These are phyloP conservation scores for Botryotinia narcissicola DNA, from an alignment of 2,329 filamentous ascomycete species.

Conservation along the genomic window DNA sequence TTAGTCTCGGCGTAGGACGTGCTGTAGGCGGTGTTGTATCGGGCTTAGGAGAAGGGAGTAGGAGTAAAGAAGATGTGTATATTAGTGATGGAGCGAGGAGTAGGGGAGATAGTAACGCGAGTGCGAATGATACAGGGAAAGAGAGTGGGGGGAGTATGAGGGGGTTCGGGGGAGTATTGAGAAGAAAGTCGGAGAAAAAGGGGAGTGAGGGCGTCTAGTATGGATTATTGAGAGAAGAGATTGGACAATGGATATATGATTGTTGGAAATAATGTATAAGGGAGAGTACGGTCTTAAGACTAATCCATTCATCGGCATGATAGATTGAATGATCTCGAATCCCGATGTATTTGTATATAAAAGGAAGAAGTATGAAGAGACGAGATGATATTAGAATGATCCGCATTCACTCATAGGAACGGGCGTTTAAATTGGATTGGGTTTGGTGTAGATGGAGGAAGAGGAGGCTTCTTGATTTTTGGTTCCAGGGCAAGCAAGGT, in stretches of 20 bases:
- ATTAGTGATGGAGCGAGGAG: not conserved
- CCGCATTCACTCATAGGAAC: too few relatives aligned
- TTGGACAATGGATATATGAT: not conserved
- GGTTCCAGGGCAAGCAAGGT: not conserved
- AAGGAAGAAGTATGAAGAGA: not conserved
- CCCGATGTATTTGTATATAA: not conserved
- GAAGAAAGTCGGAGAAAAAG: slow-evolving; percentile 1
- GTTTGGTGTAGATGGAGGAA: not conserved
- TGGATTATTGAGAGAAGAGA: not conserved
- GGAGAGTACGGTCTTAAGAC: not conserved
- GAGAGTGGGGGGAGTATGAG: not conserved
- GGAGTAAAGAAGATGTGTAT: slow-evolving; percentile 12
- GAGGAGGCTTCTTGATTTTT: not conserved
- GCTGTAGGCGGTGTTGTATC: slow-evolving; percentile 29
- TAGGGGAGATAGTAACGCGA: not conserved
- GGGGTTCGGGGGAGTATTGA: not conserved
- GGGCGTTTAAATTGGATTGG: not conserved
- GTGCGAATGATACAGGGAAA: not conserved
- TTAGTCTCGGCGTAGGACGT: slow-evolving; percentile 32
- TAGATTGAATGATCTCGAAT: not conserved
- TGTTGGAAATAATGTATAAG: not conserved
- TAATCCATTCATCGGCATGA: not conserved
- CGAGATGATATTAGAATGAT: not conserved
- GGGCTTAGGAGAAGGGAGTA: slow-evolving; percentile 9
- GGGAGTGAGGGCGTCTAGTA: not conserved